Conservation (phyloP, 2,329 filamentous ascomycete genomes). For the Aspergillus ochraceus region DNA sequence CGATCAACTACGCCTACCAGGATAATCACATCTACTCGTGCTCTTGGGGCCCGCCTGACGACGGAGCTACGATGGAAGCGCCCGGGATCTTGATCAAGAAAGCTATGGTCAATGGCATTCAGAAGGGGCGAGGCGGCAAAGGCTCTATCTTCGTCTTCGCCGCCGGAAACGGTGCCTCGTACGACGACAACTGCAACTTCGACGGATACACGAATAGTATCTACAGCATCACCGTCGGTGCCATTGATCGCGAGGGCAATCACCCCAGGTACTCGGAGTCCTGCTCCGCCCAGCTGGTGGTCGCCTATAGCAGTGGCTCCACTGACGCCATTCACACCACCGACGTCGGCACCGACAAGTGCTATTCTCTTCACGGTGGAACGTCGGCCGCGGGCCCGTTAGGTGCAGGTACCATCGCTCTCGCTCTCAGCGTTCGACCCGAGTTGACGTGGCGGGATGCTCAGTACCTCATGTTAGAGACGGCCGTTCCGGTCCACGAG, state of each 20-base stretch:
- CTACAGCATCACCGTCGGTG: slow-evolving; percentile 95
- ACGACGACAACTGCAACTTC: slow-evolving; percentile 97
- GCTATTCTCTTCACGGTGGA: slow-evolving; percentile 81
- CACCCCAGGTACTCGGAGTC: slow-evolving; percentile 96
- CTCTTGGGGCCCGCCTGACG: slow-evolving; percentile 96
- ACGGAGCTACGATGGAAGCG: slow-evolving; percentile 90
- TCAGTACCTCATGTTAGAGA: slow-evolving; percentile 85
- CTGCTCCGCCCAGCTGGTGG: slow-evolving; percentile 91
- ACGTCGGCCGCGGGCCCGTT: slow-evolving; percentile 94
- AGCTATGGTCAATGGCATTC: slow-evolving; percentile 89
- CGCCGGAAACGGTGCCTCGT: slow-evolving; percentile 84
- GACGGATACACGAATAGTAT: slow-evolving; percentile 99
- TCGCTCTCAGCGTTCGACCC: slow-evolving; percentile 80
- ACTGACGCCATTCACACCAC: slow-evolving; percentile 93
- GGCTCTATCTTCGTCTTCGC: slow-evolving; percentile 97
- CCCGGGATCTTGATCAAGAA: slow-evolving; percentile 83
- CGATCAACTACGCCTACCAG: slow-evolving; percentile 89
- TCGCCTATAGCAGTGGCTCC: slow-evolving; percentile 92
- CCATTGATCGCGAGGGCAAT: slow-evolving; percentile 80
- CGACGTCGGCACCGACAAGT: slow-evolving; percentile 80
- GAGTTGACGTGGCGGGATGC: slow-evolving; percentile 92
- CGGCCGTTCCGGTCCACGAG: slow-evolving; percentile 75
- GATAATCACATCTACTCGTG: slow-evolving; percentile 97
- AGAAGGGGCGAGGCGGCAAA: slow-evolving; percentile 77
- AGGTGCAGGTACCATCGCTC: slow-evolving; percentile 86